Conservation (phyloP, 768 basidiomycete species). For the Macrolepiota fuliginosa region DNA sequence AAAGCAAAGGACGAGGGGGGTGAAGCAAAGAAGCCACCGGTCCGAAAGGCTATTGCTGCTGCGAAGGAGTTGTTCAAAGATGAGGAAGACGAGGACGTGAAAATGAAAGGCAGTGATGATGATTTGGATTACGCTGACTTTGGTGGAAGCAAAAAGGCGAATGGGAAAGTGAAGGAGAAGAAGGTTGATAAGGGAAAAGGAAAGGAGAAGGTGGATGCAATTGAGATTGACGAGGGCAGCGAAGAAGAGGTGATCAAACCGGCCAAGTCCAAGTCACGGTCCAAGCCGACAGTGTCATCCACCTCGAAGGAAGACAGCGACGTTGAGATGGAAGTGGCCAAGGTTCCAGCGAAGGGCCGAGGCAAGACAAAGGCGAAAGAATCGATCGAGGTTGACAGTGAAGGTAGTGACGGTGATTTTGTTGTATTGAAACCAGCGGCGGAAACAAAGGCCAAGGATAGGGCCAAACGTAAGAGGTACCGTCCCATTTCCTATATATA, state of each 20-base stretch:
- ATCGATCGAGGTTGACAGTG: slow-evolving; percentile 12
- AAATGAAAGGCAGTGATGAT: neutral
- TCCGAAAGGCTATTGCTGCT: slow-evolving; percentile 13
- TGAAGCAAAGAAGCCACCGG: slow-evolving; percentile 18
- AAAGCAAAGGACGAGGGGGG: slow-evolving; percentile 20
- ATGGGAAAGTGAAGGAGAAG: neutral
- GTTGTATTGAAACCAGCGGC: neutral
- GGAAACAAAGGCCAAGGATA: slow-evolving; percentile 18
- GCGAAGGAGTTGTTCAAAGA: slow-evolving; percentile 20
- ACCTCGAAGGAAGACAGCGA: neutral
- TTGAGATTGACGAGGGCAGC: slow-evolving; percentile 19
- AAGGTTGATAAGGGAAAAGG: neutral
- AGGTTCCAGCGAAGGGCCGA: neutral
- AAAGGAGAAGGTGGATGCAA: slow-evolving; percentile 20
- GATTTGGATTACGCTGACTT: slow-evolving; percentile 6
- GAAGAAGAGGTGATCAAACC: slow-evolving; percentile 13
- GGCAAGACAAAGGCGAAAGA: slow-evolving; percentile 15
- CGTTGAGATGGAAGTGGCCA: slow-evolving; percentile 9
- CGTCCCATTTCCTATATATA: slow-evolving; percentile 31
- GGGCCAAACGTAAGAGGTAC: slow-evolving; percentile 70
- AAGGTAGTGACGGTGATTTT: slow-evolving; percentile 17
- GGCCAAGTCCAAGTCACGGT: slow-evolving; percentile 5
- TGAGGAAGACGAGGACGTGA: slow-evolving; percentile 11
- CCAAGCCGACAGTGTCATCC: neutral
- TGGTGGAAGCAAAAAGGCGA: neutral